Evolutionary conservation across 2,329 filamentous ascomycete genomes (phyloP).

Genomic region (Juglanconis juglandina): DNA sequence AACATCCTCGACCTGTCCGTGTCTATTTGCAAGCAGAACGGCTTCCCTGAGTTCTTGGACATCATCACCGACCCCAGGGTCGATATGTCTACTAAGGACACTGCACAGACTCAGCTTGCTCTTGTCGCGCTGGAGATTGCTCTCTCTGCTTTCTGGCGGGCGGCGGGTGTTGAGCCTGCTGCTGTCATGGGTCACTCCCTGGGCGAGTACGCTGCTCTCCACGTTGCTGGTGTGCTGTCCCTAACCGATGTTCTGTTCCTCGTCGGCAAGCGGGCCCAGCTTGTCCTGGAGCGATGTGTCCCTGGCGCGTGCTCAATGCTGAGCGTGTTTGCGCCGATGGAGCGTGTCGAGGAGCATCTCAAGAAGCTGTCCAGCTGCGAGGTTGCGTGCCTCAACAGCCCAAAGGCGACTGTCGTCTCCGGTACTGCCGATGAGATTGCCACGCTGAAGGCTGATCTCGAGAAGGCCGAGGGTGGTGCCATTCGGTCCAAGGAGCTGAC

Average conservation of each 20-base stretch:
- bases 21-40: slow-evolving; percentile 39
- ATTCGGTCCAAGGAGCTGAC: slow-evolving; percentile 37
- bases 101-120: slow-evolving; percentile 44
- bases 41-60: slow-evolving; percentile 49
- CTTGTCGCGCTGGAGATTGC: slow-evolving; percentile 48
- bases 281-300: slow-evolving; percentile 59
- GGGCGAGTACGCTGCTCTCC: slow-evolving; percentile 66
- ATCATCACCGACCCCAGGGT: slow-evolving; percentile 36
- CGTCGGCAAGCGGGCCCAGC: slow-evolving; percentile 59
- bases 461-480: slow-evolving; percentile 24
- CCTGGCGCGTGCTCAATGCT: slow-evolving; percentile 57
- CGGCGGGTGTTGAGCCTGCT: slow-evolving; percentile 43
- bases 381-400: slow-evolving; percentile 67
- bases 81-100: slow-evolving; percentile 37
- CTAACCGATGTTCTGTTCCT: slow-evolving; percentile 64
- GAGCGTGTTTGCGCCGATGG: slow-evolving; percentile 38
- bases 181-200: slow-evolving; percentile 55
- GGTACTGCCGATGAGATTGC: slow-evolving; percentile 35
- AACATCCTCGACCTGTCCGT: slow-evolving; percentile 52
- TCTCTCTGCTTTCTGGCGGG: slow-evolving; percentile 45
- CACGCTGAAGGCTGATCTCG: slow-evolving; percentile 31
- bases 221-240: slow-evolving; percentile 63
- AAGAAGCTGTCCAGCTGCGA: slow-evolving; percentile 37
- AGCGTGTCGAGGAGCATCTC: slow-evolving; percentile 48
- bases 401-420: slow-evolving; percentile 63